Evolutionary conservation across 352 stramenopile genomes (phyloP), one percentile per base, ranked within the genome.

Genomic region (Globisporangium nagaii): DNA sequence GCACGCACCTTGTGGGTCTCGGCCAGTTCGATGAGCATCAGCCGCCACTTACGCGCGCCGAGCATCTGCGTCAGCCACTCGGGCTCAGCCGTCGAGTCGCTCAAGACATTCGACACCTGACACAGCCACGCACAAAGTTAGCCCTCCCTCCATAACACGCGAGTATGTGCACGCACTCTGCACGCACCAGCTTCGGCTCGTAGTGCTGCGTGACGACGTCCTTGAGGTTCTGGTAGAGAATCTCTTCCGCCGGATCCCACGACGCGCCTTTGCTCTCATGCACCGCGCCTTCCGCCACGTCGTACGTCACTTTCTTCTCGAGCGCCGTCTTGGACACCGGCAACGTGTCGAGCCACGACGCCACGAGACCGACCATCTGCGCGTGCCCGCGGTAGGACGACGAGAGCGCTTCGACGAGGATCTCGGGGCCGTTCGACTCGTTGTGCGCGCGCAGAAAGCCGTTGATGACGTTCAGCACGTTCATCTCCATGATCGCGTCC

Each of bases 1-100:
- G 7, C 12, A 56, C 54, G 20, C 63, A 91, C 81, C 70, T 90
- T 93, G 69, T 95, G 80, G 7, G 77, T 90, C 53, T 95, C 82
- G 0, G 84, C 84, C 8, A 95, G 50, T 25, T 93, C 81, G 65
- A 95, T 93, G 4, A 95, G 66, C 79, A 95, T 92, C 8, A 83
- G 39, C 19, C 84, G 73, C 84, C 82, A 95, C 50, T 95, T 90
- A 24, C 73, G 73, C 40, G 91, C 75, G 17, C 69, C 70, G 6
- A 95, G 68, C 84, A 95, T 95, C 12, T 88, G 70, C 17, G 82
- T 93, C 10, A 95, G 65, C 84, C 84, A 95, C 53, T 88, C 70
- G 0, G 84, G 84, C 27, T 95, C 84, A 2, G 71, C 65, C 0
- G 77, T 63, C 2, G 84, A 95, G 10, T 73, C 84, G 50, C 79